Percentiles rank a stretch among this genome's conserved stretches.
Evolutionary conservation across 2,329 filamentous ascomycete species (phyloP).

Genomic region (Trichoderma guizhouense): DNA sequence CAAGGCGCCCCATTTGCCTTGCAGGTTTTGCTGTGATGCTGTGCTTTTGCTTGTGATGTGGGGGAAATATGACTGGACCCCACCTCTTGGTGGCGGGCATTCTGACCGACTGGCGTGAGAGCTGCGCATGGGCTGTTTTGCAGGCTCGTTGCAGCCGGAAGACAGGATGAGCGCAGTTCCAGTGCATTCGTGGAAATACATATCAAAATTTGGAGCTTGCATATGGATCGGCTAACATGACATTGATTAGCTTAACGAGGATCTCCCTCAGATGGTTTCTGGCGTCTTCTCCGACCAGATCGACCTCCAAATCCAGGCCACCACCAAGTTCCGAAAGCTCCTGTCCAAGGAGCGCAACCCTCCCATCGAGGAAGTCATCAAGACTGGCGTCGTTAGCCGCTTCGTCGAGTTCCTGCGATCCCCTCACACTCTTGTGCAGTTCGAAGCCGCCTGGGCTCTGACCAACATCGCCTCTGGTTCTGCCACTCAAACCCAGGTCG

Average conservation of each 20-base stretch:
- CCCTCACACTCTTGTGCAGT: slow-evolving; percentile 96
- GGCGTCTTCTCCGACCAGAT: slow-evolving; percentile 99
- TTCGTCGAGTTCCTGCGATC: slow-evolving; percentile 98
- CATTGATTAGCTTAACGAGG: slow-evolving; percentile 78
- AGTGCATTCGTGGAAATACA: not conserved
- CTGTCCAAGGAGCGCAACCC: slow-evolving; percentile 98
- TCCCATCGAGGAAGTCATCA: slow-evolving; percentile 98
- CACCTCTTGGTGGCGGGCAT: slow-evolving; percentile 28
- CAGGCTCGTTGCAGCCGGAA: not conserved
- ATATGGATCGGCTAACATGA: slow-evolving; percentile 5
- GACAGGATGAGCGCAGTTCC: not conserved
- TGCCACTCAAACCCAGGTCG: slow-evolving; percentile 94
- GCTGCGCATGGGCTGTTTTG: slow-evolving; percentile 14
- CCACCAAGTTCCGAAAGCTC: slow-evolving; percentile 97
- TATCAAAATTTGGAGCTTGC: not conserved
- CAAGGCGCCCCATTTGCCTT: not conserved
- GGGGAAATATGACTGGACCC: slow-evolving; percentile 34
- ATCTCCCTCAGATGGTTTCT: slow-evolving; percentile 95
- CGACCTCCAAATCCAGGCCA: slow-evolving; percentile 93
- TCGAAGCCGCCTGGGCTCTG: slow-evolving; percentile 97
- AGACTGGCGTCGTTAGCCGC: slow-evolving; percentile 94
- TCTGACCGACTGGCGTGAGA: slow-evolving; percentile 21
- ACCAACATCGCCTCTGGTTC: slow-evolving; percentile 99
- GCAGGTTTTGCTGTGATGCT: slow-evolving; percentile 9
- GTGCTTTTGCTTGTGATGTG: slow-evolving; percentile 29